Evolutionary conservation across 1,139 yeast genomes (phyloP).

Genomic region (Blastobotrys proliferans): DNA sequence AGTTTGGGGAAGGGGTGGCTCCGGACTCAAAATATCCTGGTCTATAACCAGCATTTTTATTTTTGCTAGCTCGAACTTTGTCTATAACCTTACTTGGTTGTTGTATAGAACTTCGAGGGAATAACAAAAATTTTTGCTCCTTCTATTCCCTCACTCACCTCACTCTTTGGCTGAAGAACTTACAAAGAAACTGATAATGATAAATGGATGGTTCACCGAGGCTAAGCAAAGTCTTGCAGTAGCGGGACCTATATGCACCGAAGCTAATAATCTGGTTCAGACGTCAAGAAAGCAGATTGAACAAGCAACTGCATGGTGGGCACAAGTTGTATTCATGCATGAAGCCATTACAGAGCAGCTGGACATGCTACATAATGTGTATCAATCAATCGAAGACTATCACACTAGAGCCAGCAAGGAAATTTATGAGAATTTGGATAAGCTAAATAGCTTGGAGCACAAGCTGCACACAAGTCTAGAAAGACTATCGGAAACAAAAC

Average conservation of each 20-base stretch:
- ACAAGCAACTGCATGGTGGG: constrained; percentile 34
- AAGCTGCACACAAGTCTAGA: constrained; percentile 34
- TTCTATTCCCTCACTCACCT: too few species aligned
- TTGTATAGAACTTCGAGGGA: too few species aligned
- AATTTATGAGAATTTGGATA: constrained; percentile 23
- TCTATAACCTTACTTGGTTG: too few species aligned
- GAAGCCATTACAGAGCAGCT: constrained; percentile 34
- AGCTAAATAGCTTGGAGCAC: constrained; percentile 28
- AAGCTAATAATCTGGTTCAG: constrained; percentile 32
- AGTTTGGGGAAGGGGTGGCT: too few species aligned
- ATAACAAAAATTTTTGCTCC: too few species aligned
- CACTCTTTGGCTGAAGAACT: too few species aligned
- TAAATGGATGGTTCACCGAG: constrained; percentile 28
- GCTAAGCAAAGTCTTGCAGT: constrained; percentile 35
- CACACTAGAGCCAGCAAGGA: constrained; percentile 18
- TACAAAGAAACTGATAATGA: constrained; percentile 1
- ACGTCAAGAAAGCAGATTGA: constrained; percentile 31
- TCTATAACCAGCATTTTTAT: too few species aligned
- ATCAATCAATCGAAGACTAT: constrained; percentile 18
- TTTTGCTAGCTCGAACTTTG: too few species aligned
- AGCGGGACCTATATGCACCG: constrained; percentile 38
- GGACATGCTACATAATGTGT: constrained; percentile 21
- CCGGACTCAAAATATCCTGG: too few species aligned
- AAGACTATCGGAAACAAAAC: constrained; percentile 31
- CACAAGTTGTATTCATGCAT: constrained; percentile 32